Evolutionary conservation across 208 protist genomes (phyloP).

Genomic region (Leishmania turanica): DNA sequence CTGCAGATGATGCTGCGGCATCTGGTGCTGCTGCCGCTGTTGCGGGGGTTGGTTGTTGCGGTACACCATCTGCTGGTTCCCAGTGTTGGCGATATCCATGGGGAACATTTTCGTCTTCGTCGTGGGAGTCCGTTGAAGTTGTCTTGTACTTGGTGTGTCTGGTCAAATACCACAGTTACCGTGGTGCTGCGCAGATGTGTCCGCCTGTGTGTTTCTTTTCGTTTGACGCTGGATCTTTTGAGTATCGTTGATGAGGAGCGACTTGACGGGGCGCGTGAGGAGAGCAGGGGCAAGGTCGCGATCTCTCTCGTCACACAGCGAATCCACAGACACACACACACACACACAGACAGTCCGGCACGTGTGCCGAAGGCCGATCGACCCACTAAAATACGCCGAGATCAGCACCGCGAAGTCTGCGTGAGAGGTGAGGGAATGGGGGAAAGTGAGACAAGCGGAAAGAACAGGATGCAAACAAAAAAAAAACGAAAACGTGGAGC

Average conservation of each 20-base stretch:
- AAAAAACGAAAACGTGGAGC: not conserved
- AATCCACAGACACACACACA: not conserved
- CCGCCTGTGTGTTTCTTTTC: not conserved
- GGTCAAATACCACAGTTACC: not conserved
- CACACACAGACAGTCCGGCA: not conserved
- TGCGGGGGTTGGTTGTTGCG: slow-evolving; percentile 30
- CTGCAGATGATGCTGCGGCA: slow-evolving; percentile 20
- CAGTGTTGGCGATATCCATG: slow-evolving; percentile 36
- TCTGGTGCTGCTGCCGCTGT: slow-evolving; percentile 20
- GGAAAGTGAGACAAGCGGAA: not conserved
- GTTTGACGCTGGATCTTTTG: no score
- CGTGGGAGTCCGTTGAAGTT: not conserved
- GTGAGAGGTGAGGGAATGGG: not conserved
- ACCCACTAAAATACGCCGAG: not conserved
- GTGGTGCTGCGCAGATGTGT: not conserved
- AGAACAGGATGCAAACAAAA: not conserved
- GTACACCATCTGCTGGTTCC: slow-evolving; percentile 41
- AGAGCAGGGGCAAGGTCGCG: not conserved
- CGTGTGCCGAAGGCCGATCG: not conserved
- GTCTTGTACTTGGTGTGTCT: not conserved
- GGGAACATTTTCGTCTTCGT: slow-evolving; percentile 26
- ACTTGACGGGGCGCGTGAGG: not conserved
- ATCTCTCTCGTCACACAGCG: not conserved
- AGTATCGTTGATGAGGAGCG: not conserved
- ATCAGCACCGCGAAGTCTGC: not conserved